Conservation (phyloP, 495 filamentous ascomycete species). For the Aspergillus sparsus region DNA sequence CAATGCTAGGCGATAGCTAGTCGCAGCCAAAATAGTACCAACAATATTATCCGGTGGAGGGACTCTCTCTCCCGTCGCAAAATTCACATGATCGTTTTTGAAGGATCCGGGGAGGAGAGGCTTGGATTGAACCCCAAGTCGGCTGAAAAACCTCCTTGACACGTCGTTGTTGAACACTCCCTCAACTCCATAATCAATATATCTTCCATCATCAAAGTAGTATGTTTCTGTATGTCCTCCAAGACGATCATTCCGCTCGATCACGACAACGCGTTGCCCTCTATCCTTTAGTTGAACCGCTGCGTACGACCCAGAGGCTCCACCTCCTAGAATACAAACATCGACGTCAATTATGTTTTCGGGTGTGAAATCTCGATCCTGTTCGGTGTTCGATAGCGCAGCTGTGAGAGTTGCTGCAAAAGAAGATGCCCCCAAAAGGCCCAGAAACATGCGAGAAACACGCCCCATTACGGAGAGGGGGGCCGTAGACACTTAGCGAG, state of each 20-base stretch:
- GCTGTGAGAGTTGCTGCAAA: too few species aligned
- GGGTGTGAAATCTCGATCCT: neutral
- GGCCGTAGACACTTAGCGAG: too few species aligned
- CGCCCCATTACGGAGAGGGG: too few species aligned
- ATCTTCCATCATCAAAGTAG: slow-evolving; percentile 40
- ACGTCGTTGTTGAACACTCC: slow-evolving; percentile 41
- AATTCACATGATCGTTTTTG: slow-evolving; percentile 29
- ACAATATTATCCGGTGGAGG: slow-evolving; percentile 44
- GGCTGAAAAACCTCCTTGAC: slow-evolving; percentile 39
- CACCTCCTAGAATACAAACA: slow-evolving; percentile 54
- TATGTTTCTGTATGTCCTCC: slow-evolving; percentile 53
- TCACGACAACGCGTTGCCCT: slow-evolving; percentile 42
- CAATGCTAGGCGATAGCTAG: slow-evolving; percentile 32
- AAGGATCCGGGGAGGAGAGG: slow-evolving; percentile 30
- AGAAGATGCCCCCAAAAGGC: too few species aligned
- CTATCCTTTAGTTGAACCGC: slow-evolving; percentile 44
- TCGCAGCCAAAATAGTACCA: slow-evolving; percentile 34
- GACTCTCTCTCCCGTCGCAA: slow-evolving; percentile 42
- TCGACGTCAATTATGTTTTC: slow-evolving; percentile 31
- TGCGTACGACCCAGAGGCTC: slow-evolving; percentile 48
- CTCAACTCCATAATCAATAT: slow-evolving; percentile 49
- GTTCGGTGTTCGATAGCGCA: too few species aligned
- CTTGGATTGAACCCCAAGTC: slow-evolving; percentile 33
- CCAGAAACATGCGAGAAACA: too few species aligned
- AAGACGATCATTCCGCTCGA: slow-evolving; percentile 44